Base-by-base conservation (phyloP, 2,329 filamentous ascomycete genomes). In the Septoria linicola region DNA sequence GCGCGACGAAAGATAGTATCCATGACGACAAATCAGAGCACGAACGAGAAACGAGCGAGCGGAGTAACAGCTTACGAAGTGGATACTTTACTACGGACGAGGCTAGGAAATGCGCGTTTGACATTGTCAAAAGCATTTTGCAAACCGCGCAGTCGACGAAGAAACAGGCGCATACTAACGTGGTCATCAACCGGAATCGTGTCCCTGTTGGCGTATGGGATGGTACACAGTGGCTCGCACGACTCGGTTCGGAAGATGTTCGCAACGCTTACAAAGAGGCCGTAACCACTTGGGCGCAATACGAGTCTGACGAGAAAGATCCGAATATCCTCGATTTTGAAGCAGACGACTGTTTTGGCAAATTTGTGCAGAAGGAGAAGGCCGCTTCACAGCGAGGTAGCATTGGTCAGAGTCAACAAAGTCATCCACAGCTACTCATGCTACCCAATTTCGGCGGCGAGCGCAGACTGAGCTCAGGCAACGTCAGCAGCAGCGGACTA, bases 171-270 rank as follows among this genome's bases (percentile, higher is more conserved):
- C 19, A 55, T 39, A 48, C 59, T 49, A 58, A 63, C 13, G 51
- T 49, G n/a, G 51, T 52, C 16, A 61, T 55, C 25, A 59, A 51
- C n/a, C 66, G 78, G 76, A 72, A 70, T 20, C 81, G 81, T 23
- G 80, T 1, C 84, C 88, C 0, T 17, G 78, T 95, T 7, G 81
- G 87, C 48, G 87, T 91, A 0, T 99, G 93, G 93, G 91, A 97
- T 69, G 89, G 89, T n/a, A 96, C 91, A 0, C 89, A 96, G 55
- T 96, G 89, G 88, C 80, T 97, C 37, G 74, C 97, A 16, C 84
- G 87, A 31, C 92, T 96, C 63, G 78, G 82, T 1, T 85, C 91
- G 62, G 82, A 82, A 25, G 78, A 82, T 25, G 90, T 97, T 27
- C 83, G 91, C 47, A 85, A 85, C 66, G 88, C 90, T 0, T 99